These are phyloP conservation scores for Cerioporus squamosus DNA, from an alignment of 1,284 basidiomycete genomes.

Conservation along the genomic window DNA sequence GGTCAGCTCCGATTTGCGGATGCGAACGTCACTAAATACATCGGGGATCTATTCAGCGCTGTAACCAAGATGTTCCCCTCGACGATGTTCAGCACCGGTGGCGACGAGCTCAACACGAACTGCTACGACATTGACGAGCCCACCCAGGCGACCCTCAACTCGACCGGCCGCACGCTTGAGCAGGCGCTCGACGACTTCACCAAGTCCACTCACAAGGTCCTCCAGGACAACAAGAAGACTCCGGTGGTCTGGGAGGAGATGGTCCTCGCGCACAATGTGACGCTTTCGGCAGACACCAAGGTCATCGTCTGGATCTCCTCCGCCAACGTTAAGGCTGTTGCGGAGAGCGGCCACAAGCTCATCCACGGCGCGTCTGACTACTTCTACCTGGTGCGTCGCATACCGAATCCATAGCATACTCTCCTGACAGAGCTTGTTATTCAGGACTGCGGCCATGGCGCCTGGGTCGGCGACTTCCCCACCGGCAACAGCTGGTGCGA, in stretches of 20 bases:
- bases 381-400: conserved; percentile 57
- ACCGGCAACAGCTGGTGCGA: conserved; percentile 64
- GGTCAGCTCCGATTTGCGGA: conserved; percentile 78
- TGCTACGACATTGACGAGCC: conserved; percentile 70
- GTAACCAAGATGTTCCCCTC: conserved; percentile 56
- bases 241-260: conserved; percentile 82
- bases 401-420: neutral
- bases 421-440: neutral
- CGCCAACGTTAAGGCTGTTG: conserved; percentile 47
- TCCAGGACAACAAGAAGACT: conserved; percentile 52
- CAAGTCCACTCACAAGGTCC: conserved; percentile 50
- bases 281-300: conserved; percentile 68
- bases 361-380: conserved; percentile 60
- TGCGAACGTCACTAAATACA: conserved; percentile 46
- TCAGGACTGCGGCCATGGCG: conserved; percentile 83
- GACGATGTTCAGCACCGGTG: conserved; percentile 76
- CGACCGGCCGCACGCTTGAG: conserved; percentile 57
- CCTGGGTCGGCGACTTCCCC: conserved; percentile 71
- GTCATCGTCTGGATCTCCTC: conserved; percentile 70
- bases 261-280: conserved; percentile 67
- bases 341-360: conserved; percentile 51
- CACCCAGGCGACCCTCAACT: conserved; percentile 56
- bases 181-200: conserved; percentile 71
- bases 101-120: conserved; percentile 78
- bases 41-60: conserved; percentile 47